Evolutionary conservation across 1,139 yeast species (phyloP).

Genomic region (Yamadazyma spencermartinsiae): DNA sequence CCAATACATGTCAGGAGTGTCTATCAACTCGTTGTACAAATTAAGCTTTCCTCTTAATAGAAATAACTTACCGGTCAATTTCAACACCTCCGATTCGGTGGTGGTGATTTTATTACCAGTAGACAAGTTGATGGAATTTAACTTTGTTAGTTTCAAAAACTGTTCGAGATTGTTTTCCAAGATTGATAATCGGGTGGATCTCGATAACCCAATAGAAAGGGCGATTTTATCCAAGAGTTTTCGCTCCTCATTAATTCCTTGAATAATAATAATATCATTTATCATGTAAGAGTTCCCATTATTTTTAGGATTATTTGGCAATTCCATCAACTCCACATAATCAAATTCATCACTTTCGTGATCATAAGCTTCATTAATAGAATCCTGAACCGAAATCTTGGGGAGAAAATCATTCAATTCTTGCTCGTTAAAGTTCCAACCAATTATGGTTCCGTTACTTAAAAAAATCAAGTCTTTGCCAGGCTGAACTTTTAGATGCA

Average conservation of each 20-base stretch:
- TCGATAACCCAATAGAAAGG: conserved; percentile 80
- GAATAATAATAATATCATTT: conserved; percentile 70
- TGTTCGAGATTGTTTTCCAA: conserved; percentile 71
- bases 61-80: conserved; percentile 71
- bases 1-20: conserved; percentile 93
- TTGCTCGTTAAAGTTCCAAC: conserved; percentile 73
- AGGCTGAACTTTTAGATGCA: conserved; percentile 34
- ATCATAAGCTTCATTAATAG: conserved; percentile 41
- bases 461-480: conserved; percentile 57
- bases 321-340: conserved; percentile 53
- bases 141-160: conserved; percentile 61
- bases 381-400: conserved; percentile 30
- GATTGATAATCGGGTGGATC: conserved; percentile 82
- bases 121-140: conserved; percentile 65
- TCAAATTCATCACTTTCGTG: conserved; percentile 88
- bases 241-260: conserved; percentile 46
- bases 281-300: conserved; percentile 47
- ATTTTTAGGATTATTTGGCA: conserved; percentile 26
- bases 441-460: conserved; percentile 73
- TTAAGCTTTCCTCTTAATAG: conserved; percentile 79
- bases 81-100: conserved; percentile 63
- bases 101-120: conserved; percentile 59
- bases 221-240: conserved; percentile 79
- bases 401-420: conserved; percentile 49
- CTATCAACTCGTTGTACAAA: conserved; percentile 84